phyloP scores from a whole-genome alignment of 768 basidiomycete species.

The Macrocybe gigantea region DNA sequence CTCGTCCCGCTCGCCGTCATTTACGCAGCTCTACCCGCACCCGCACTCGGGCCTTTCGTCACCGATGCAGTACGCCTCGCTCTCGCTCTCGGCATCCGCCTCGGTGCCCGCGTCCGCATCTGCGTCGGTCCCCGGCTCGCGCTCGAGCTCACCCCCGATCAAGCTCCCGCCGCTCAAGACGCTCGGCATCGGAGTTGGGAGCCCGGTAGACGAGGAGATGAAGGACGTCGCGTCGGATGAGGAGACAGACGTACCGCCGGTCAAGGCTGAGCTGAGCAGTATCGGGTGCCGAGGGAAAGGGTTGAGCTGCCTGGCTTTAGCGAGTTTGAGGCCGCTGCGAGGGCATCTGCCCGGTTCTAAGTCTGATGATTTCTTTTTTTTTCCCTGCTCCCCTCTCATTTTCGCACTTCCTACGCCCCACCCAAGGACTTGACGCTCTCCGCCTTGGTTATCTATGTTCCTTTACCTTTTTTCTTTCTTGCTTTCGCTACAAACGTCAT shows the following conservation, averaged over 20 bases:
- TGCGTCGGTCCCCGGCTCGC: slow-evolving; percentile 47
- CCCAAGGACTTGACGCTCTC: too few species aligned
- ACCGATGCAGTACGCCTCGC: slow-evolving; percentile 6
- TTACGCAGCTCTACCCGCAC: slow-evolving; percentile 13
- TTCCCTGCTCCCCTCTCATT: background rate
- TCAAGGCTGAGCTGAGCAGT: slow-evolving; percentile 2
- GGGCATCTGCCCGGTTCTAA: slow-evolving; percentile 8
- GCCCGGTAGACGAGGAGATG: slow-evolving; percentile 3
- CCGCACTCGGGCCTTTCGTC: slow-evolving; percentile 13
- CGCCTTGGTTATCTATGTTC: too few species aligned
- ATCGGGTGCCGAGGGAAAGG: slow-evolving; percentile 17
- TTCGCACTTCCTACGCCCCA: too few species aligned
- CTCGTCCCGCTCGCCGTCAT: slow-evolving; percentile 13
- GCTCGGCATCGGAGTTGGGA: slow-evolving; percentile 7
- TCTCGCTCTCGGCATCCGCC: background rate
- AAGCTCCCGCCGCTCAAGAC: slow-evolving; percentile 61
- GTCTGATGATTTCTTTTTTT: slow-evolving; percentile 18
- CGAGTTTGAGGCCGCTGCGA: slow-evolving; percentile 55
- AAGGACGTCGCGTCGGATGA: slow-evolving; percentile 2
- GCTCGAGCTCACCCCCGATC: slow-evolving; percentile 68
- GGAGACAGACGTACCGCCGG: too few species aligned
- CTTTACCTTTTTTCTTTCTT: too few species aligned
- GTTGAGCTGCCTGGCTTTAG: slow-evolving; percentile 60
- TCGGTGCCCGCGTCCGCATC: slow-evolving; percentile 12
- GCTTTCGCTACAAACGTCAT: too few species aligned